Evolutionary conservation across 2,329 filamentous ascomycete species (phyloP).

Genomic region (Septoria linicola): DNA sequence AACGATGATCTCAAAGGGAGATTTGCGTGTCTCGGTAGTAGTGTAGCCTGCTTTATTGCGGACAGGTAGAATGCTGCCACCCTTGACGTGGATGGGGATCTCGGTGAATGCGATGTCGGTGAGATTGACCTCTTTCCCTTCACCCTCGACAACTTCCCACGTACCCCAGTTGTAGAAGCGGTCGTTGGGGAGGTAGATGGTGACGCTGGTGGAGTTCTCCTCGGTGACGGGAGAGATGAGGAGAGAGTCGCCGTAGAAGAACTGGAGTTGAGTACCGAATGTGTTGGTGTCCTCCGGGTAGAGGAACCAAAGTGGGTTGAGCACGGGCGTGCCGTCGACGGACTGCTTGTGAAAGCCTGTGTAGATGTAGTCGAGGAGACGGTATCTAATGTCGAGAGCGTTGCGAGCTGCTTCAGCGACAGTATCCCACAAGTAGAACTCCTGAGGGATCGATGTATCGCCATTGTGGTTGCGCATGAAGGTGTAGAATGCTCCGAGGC

Average conservation of each 20-base stretch:
- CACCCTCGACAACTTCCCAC: constrained; percentile 46
- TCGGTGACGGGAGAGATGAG: constrained; percentile 57
- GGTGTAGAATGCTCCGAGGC: constrained; percentile 69
- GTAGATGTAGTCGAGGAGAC: constrained; percentile 74
- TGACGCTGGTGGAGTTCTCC: constrained; percentile 52
- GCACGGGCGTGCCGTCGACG: constrained; percentile 61
- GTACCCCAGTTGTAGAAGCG: constrained; percentile 62
- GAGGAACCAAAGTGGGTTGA: constrained; percentile 69
- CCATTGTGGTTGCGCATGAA: constrained; percentile 75
- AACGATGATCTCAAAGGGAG: constrained; percentile 69
- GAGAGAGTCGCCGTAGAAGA: constrained; percentile 58
- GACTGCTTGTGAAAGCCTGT: constrained; percentile 64
- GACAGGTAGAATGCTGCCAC: constrained; percentile 62
- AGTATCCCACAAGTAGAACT: constrained; percentile 68
- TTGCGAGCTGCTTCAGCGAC: constrained; percentile 64
- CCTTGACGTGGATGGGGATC: constrained; percentile 67
- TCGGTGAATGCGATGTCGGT: constrained; percentile 48
- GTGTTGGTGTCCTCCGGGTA: constrained; percentile 61
- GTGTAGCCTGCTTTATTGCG: constrained; percentile 57
- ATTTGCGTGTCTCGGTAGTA: constrained; percentile 60
- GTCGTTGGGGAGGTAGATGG: constrained; percentile 57
- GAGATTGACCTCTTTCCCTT: constrained; percentile 44
- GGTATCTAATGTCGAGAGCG: constrained; percentile 69
- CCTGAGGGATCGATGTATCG: constrained; percentile 55
- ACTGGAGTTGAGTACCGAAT: constrained; percentile 54